Conservation (phyloP, 1,284 basidiomycete genomes). For the Ustilago tritici region DNA sequence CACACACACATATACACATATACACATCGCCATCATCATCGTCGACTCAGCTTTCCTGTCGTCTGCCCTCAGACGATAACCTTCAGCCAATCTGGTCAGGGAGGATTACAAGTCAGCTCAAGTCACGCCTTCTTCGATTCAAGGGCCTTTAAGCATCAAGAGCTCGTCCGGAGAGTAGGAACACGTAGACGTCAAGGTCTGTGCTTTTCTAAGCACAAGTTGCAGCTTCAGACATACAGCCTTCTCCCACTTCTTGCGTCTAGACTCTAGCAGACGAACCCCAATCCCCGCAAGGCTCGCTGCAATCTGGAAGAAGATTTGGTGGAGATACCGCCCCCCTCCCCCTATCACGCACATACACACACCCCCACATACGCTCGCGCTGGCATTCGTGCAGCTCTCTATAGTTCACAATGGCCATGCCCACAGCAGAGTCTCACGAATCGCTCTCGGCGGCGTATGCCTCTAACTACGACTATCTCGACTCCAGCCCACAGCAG, state of each 20-base stretch:
- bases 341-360: constrained; percentile 2
- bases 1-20: not conserved
- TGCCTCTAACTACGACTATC: constrained; percentile 40
- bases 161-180: not conserved
- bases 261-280: not conserved
- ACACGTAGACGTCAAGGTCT: constrained; percentile 19
- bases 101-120: not conserved
- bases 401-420: constrained; percentile 13
- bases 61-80: not conserved
- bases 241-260: not conserved
- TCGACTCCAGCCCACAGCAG: constrained; percentile 15
- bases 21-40: not conserved
- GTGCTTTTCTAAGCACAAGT: constrained; percentile 15
- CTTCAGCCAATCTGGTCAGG: not conserved
- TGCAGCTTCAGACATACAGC: not conserved
- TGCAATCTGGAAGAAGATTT: not conserved
- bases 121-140: not conserved
- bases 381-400: not conserved
- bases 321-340: not conserved
- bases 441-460: constrained; percentile 51
- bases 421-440: constrained; percentile 42
- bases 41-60: not conserved
- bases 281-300: not conserved
- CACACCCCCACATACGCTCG: not conserved
- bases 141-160: not conserved